Evolutionary conservation across 257 asterid genomes (phyloP).

Genomic region (Solanum megistacrolobum): DNA sequence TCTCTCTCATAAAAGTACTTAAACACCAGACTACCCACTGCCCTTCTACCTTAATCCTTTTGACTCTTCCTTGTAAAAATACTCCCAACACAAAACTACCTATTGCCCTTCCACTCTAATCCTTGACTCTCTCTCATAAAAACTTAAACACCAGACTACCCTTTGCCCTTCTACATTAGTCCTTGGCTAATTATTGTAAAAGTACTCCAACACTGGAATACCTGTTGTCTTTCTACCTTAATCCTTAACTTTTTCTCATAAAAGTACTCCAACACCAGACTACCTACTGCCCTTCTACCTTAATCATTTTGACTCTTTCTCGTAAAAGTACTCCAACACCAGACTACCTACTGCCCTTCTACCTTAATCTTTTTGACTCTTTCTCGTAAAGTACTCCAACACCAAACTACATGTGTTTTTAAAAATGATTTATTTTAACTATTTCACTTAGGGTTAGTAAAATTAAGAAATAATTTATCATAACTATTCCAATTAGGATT

Average conservation of each 20-base stretch:
- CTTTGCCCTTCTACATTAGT: background rate
- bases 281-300: too few species aligned
- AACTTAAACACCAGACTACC: too few species aligned
- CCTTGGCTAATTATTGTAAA: background rate
- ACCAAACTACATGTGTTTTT: background rate
- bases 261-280: background rate
- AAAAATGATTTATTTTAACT: background rate
- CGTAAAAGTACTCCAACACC: too few species aligned
- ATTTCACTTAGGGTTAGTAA: background rate
- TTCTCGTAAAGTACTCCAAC: background rate
- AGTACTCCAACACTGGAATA: background rate
- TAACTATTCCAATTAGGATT: background rate
- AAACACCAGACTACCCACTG: background rate
- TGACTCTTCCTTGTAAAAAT: too few species aligned
- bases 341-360: too few species aligned
- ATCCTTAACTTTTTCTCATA: too few species aligned
- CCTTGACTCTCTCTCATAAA: too few species aligned
- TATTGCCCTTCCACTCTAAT: too few species aligned
- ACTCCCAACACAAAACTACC: background rate
- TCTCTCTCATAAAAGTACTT: too few species aligned
- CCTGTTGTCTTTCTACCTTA: too few species aligned
- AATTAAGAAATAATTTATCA: background rate
- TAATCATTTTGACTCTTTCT: too few species aligned
- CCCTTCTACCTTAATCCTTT: too few species aligned
- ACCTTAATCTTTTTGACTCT: background rate